Percentiles rank a stretch among this genome's conserved stretches.
Evolutionary conservation across 1,139 yeast genomes (phyloP).

Genomic region (Candida freyschussii): DNA sequence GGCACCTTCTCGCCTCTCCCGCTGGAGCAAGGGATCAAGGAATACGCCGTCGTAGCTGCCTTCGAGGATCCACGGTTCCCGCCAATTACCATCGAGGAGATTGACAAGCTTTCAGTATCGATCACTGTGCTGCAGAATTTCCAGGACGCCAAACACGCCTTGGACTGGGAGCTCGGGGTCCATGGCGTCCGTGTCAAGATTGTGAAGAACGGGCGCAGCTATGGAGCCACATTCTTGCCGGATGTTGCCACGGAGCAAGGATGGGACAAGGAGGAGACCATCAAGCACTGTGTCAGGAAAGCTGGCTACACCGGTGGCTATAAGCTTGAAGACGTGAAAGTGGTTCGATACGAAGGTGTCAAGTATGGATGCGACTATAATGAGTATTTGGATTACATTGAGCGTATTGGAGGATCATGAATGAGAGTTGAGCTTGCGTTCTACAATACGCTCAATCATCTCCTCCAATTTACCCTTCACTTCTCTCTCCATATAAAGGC

Average conservation of each 20-base stretch:
- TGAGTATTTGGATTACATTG: constrained; percentile 28
- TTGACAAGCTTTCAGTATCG: constrained; percentile 41
- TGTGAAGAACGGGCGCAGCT: constrained; percentile 30
- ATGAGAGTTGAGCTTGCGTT: constrained; percentile 35
- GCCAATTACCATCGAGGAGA: constrained; percentile 56
- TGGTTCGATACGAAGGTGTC: constrained; percentile 37
- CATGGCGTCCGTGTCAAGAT: constrained; percentile 74
- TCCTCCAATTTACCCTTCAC: constrained; percentile 39
- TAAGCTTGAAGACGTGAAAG: constrained; percentile 16
- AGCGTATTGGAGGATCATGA: background rate
- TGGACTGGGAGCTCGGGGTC: constrained; percentile 76
- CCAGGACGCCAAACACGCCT: constrained; percentile 42
- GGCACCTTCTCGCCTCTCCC: constrained; percentile 65
- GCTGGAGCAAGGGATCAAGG: constrained; percentile 52
- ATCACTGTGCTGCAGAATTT: constrained; percentile 68
- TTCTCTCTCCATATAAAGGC: constrained; percentile 49
- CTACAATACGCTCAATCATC: constrained; percentile 49
- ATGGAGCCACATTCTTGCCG: constrained; percentile 82
- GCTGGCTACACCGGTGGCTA: constrained; percentile 44
- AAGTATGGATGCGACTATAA: constrained; percentile 30
- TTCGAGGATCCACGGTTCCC: constrained; percentile 72
- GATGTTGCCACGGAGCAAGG: constrained; percentile 86
- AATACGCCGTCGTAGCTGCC: constrained; percentile 67
- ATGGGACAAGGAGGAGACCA: constrained; percentile 73
- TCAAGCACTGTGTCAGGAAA: constrained; percentile 64